Percentiles rank a stretch among this genome's conserved stretches.
phyloP scores from a whole-genome alignment of 116 monocot genomes.

The Trichopus zeylanicus region DNA sequence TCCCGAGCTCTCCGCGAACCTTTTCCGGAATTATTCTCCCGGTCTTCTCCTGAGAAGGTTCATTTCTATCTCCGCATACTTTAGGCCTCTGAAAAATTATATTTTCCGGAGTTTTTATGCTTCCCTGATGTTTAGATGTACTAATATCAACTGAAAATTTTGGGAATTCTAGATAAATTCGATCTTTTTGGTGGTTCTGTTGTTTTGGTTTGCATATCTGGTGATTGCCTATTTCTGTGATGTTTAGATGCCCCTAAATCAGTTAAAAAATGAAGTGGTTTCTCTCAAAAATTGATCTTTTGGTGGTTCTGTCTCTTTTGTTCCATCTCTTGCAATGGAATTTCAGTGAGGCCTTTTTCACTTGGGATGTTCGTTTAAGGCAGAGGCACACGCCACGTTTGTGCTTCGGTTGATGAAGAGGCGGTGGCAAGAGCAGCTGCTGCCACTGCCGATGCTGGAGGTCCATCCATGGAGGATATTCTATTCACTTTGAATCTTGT shows the following conservation, averaged over 20 bases:
- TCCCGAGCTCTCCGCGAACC: constrained; percentile 2
- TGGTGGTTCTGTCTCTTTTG: not conserved
- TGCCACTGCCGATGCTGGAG: constrained; percentile 42
- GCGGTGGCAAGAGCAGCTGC: constrained; percentile 55
- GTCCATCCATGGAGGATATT: constrained; percentile 58
- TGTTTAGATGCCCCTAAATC: too few relatives aligned
- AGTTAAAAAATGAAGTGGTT: too few relatives aligned
- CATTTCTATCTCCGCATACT: not conserved
- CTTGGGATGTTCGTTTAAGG: not conserved
- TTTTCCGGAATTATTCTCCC: not conserved
- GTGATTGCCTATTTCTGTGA: too few relatives aligned
- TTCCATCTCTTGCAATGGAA: not conserved
- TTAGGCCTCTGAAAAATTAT: too few relatives aligned
- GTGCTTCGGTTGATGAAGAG: constrained; percentile 56
- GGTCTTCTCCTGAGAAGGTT: constrained; percentile 25
- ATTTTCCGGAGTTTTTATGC: too few relatives aligned
- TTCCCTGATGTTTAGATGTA: too few relatives aligned
- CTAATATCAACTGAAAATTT: too few relatives aligned
- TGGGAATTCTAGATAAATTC: too few relatives aligned
- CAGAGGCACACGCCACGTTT: constrained; percentile 40
- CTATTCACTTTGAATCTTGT: too few relatives aligned
- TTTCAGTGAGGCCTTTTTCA: not conserved
- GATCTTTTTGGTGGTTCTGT: too few relatives aligned
- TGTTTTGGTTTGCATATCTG: too few relatives aligned
- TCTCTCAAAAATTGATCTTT: too few relatives aligned